These are phyloP conservation scores for Phyllosticta citriasiana DNA, from an alignment of 2,329 filamentous ascomycete species.

Conservation along the genomic window DNA sequence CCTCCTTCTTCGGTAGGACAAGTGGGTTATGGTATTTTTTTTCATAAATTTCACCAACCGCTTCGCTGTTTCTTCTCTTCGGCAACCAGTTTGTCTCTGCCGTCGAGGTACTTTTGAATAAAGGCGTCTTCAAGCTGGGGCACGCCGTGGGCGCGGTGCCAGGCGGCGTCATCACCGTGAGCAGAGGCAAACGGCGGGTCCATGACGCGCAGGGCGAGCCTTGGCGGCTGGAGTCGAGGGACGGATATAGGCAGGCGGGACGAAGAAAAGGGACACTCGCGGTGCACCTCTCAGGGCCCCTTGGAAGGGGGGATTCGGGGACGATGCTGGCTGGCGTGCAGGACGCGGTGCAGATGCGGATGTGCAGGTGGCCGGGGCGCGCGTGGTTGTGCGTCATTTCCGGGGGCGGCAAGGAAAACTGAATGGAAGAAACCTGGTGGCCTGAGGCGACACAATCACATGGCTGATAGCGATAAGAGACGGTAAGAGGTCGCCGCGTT, in stretches of 20 bases:
- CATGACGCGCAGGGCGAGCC: constrained; percentile 5
- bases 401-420: too few relatives aligned
- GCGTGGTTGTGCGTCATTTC: neutral
- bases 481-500: too few relatives aligned
- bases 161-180: constrained; percentile 25
- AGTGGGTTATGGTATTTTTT: neutral
- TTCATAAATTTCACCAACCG: constrained; percentile 41
- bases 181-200: constrained; percentile 2
- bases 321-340: neutral
- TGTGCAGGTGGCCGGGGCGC: neutral
- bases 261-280: neutral
- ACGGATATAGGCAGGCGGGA: neutral
- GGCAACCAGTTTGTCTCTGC: constrained; percentile 63
- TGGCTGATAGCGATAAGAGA: too few relatives aligned
- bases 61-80: constrained; percentile 77
- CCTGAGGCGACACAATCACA: too few relatives aligned
- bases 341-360: neutral
- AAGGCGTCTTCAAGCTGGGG: constrained; percentile 54
- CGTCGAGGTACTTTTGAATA: constrained; percentile 69
- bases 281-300: neutral
- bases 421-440: too few relatives aligned
- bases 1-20: constrained; percentile 2
- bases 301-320: neutral
- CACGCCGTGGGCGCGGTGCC: constrained; percentile 32
- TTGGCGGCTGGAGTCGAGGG: neutral